phyloP scores from a whole-genome alignment of 1,284 basidiomycete genomes.

The Moesziomyces sp. region DNA sequence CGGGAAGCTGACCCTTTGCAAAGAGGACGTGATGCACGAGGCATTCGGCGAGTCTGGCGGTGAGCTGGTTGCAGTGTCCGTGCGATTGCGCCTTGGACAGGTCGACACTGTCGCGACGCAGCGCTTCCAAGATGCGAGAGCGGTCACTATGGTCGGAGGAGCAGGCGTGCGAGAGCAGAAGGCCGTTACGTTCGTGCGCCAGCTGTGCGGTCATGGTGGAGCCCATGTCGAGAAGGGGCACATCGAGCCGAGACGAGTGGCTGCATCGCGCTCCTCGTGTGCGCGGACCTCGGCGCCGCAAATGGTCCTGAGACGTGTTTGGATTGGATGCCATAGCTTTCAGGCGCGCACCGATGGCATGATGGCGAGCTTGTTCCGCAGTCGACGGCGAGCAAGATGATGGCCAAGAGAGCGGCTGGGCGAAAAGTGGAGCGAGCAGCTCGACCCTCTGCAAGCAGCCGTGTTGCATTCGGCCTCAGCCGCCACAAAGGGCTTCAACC shows the following conservation, averaged over 20 bases:
- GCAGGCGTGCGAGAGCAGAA: conserved; percentile 9
- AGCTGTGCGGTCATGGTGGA: conserved; percentile 34
- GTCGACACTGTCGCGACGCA: conserved; percentile 5
- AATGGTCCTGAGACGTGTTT: background rate
- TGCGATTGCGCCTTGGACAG: conserved; percentile 33
- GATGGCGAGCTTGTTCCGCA: background rate
- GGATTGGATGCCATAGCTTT: background rate
- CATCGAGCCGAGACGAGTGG: conserved; percentile 23
- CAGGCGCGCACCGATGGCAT: conserved; percentile 6
- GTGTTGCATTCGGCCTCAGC: too few relatives aligned
- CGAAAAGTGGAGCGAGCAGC: too few relatives aligned
- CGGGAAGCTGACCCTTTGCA: conserved; percentile 46
- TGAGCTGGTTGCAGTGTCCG: conserved; percentile 43
- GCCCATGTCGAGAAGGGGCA: conserved; percentile 27
- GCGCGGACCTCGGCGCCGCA: background rate
- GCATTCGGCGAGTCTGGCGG: conserved; percentile 29
- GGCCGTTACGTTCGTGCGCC: conserved; percentile 27
- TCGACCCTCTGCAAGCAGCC: too few relatives aligned
- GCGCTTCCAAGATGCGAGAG: conserved; percentile 7
- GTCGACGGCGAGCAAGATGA: too few relatives aligned
- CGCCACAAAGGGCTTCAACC: too few relatives aligned
- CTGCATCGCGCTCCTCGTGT: conserved; percentile 27
- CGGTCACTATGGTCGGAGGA: conserved; percentile 5
- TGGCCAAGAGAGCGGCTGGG: too few relatives aligned
- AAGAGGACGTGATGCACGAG: conserved; percentile 49